Evolutionary conservation across 345 rosid species (phyloP).

Genomic region (Schrenkiella parvula): DNA sequence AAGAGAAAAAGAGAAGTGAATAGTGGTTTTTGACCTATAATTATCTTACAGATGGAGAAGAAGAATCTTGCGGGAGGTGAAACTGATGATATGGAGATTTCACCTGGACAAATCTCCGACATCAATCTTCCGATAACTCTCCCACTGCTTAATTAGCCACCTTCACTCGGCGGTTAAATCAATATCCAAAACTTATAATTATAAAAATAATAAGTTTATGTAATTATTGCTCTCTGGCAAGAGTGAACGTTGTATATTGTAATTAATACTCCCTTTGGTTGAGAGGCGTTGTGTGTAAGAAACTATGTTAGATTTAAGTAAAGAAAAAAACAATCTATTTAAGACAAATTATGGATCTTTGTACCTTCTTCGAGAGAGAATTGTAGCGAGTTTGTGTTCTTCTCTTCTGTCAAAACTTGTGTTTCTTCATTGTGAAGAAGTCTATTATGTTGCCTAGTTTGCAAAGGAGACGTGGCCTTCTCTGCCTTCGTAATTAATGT

Average conservation of each 20-base stretch:
- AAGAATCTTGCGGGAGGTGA: not conserved
- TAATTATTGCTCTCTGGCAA: slow-evolving; percentile 10
- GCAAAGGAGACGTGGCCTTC: not conserved
- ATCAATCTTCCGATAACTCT: slow-evolving; percentile 25
- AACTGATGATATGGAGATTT: slow-evolving; percentile 10
- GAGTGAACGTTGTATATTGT: not conserved
- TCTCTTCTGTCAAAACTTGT: not conserved
- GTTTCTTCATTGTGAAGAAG: slow-evolving; percentile 19
- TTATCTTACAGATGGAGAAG: slow-evolving; percentile 21
- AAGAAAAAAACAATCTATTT: not conserved
- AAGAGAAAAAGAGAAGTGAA: not conserved
- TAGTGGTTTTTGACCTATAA: not conserved
- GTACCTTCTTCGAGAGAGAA: slow-evolving; percentile 2
- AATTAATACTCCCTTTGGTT: not conserved
- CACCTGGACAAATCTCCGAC: slow-evolving; percentile 25
- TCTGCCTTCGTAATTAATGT: not conserved
- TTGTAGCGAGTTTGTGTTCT: not conserved
- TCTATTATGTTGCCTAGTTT: not conserved
- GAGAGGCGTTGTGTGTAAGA: slow-evolving; percentile 3
- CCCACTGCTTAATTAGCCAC: slow-evolving; percentile 20
- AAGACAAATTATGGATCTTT: not conserved
- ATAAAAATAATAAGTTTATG: not conserved
- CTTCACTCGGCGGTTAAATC: not conserved
- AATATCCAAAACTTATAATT: not conserved
- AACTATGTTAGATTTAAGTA: not conserved